Evolutionary conservation across 768 basidiomycete genomes (phyloP), one percentile per base, ranked within the genome.

Genomic region (Mycena capillaripes): DNA sequence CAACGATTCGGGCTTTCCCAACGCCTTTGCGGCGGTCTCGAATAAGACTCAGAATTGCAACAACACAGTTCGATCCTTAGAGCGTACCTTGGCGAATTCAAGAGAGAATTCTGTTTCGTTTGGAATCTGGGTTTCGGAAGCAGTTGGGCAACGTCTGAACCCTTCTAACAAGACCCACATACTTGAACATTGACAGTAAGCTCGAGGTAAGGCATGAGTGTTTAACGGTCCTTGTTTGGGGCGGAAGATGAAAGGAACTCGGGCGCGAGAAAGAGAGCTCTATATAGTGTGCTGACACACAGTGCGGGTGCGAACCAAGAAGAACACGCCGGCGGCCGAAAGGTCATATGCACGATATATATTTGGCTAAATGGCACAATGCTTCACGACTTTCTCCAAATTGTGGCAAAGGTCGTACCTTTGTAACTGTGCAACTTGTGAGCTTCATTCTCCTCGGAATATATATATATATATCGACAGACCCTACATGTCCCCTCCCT

Each of bases 11-110:
- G 90, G 90, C 77, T 91, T 93, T 0, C 79, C 78, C 71, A 93
- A 78, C 10, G 84, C 84, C 66, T 86, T 78, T 8, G 92, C 90
- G 11, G 86, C 82, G 70, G 89, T 80, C 92, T 93, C 52, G 17
- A 42, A 42, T 42, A 62, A 52, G 53, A 44, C 56, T 30, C 29
- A 25, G 29, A 29, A 5, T 11, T 59, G n/a, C 29, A 52, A 64
- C 48, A 64, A 46, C 23, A 40, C 5, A 21, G 17, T 0, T 16
- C n/a, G 17, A 30, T 0, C 46, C 29, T 30, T 19, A 30, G 10
- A 12, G 42, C 75, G 25, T 72, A 89, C 91, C 85, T 89, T 87
- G 60, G 91, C 90, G 76, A 93, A 89, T 69, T 90, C 87, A 17
- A 86, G 80, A 32, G 81, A 79, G 46, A 88, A 86, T 3, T 79